A percentile compares a stretch with the other conserved stretches of the same genome.
Evolutionary conservation across 1,284 basidiomycete genomes (phyloP).

Genomic region (Ganoderma leucocontextum): DNA sequence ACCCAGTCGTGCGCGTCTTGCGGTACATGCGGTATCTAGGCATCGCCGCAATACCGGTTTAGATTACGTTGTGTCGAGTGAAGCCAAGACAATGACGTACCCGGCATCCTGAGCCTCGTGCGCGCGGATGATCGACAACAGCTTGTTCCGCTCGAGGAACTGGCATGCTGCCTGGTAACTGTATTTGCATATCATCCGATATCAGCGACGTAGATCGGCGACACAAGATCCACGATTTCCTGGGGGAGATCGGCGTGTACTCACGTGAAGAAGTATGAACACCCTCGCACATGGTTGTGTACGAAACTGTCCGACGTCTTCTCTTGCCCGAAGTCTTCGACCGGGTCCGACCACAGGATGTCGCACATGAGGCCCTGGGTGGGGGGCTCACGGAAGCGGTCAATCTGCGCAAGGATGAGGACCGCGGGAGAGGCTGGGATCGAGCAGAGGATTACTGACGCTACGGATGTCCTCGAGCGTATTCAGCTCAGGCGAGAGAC

Average conservation of each 20-base stretch:
- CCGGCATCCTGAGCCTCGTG: conserved; percentile 97
- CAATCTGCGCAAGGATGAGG: conserved; percentile 62
- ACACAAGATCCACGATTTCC: not conserved
- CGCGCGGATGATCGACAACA: conserved; percentile 94
- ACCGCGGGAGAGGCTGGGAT: conserved; percentile 8
- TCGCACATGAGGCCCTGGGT: conserved; percentile 96
- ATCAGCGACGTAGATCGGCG: conserved; percentile 14
- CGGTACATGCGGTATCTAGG: conserved; percentile 94
- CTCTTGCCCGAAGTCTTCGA: conserved; percentile 94
- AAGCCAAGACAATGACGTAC: conserved; percentile 42
- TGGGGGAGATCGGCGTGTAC: conserved; percentile 37
- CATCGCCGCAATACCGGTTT: not conserved
- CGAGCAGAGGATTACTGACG: conserved; percentile 49
- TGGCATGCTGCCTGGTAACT: conserved; percentile 94
- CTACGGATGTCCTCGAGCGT: conserved; percentile 90
- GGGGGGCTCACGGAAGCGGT: conserved; percentile 95
- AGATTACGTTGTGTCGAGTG: conserved; percentile 1
- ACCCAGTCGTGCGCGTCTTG: conserved; percentile 93
- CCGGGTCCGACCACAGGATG: conserved; percentile 93
- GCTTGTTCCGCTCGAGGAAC: conserved; percentile 93
- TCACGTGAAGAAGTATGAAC: conserved; percentile 95
- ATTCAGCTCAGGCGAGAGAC: conserved; percentile 89
- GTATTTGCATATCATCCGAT: conserved; percentile 39
- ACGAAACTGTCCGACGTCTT: conserved; percentile 88
- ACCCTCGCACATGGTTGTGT: conserved; percentile 95